phyloP scores from a whole-genome alignment of 176 grass and related monocot species.

The Ampelocalamus luodianensis region DNA sequence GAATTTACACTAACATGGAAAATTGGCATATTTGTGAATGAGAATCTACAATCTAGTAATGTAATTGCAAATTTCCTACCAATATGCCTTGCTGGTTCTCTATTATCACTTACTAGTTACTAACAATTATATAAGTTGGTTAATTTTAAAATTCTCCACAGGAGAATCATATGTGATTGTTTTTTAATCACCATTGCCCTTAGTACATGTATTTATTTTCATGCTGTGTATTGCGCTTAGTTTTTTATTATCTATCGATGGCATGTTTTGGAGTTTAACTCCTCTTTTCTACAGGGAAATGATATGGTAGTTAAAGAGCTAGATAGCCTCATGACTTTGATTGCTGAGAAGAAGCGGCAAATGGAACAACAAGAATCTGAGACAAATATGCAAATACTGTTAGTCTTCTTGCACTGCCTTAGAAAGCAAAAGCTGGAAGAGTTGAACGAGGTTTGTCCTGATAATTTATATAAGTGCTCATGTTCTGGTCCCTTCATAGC shows the following conservation, averaged over 20 bases:
- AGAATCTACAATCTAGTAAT: background rate
- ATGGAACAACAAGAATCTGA: slow-evolving; percentile 98
- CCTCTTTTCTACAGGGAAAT: slow-evolving; percentile 69
- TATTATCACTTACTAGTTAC: background rate
- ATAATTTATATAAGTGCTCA: slow-evolving; percentile 1
- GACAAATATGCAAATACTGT: slow-evolving; percentile 99
- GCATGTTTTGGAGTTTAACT: slow-evolving; percentile 36
- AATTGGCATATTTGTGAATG: background rate
- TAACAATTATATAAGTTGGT: background rate
- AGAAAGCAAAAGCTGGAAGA: slow-evolving; percentile 97
- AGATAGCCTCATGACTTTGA: slow-evolving; percentile 79
- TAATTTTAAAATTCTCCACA: slow-evolving; percentile 8
- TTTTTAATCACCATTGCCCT: background rate
- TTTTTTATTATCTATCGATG: background rate
- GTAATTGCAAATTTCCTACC: background rate
- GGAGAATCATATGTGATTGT: background rate
- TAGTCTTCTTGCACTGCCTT: slow-evolving; percentile 93
- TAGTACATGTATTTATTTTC: slow-evolving; percentile 8
- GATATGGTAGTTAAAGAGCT: slow-evolving; percentile 88
- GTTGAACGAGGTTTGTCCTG: slow-evolving; percentile 79
- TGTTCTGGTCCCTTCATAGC: background rate
- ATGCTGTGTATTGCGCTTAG: background rate
- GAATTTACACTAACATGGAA: background rate
- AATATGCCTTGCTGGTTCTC: background rate
- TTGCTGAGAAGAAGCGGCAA: slow-evolving; percentile 91